Evolutionary conservation across 768 basidiomycete species (phyloP).

Genomic region (Amanita jacksonii): DNA sequence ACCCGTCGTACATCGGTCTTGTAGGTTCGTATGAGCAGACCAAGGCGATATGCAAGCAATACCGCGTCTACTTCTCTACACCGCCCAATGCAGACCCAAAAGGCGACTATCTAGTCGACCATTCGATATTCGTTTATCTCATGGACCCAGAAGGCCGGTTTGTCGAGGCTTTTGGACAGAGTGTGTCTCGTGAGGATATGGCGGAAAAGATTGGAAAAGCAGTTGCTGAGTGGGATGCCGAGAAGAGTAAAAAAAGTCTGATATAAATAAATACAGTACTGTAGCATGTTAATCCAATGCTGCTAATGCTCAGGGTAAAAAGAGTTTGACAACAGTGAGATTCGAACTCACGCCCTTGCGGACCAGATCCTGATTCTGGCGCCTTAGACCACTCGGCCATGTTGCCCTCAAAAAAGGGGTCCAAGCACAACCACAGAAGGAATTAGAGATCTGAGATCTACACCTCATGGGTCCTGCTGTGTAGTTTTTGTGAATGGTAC

Average conservation of each 20-base stretch:
- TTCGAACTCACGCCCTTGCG: constrained; percentile 29
- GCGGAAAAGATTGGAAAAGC: constrained; percentile 47
- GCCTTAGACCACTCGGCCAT: constrained; percentile 56
- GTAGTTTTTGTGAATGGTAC: too few species aligned
- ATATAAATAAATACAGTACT: too few species aligned
- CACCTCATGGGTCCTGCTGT: too few species aligned
- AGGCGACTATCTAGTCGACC: constrained; percentile 96
- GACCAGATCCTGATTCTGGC: constrained; percentile 43
- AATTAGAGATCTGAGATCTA: too few species aligned
- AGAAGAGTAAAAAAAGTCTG: constrained; percentile 29
- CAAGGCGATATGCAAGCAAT: constrained; percentile 88
- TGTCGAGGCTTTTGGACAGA: constrained; percentile 94
- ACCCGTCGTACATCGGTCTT: constrained; percentile 81
- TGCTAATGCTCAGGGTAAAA: too few species aligned
- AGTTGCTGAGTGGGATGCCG: constrained; percentile 32
- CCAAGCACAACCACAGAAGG: too few species aligned
- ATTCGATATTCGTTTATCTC: constrained; percentile 94
- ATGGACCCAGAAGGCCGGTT: constrained; percentile 95
- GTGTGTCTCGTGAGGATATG: constrained; percentile 59
- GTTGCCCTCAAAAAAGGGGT: constrained; percentile 14
- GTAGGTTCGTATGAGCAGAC: constrained; percentile 75
- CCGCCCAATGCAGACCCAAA: constrained; percentile 77
- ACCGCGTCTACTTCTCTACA: constrained; percentile 98
- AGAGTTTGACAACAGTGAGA: constrained; percentile 21
- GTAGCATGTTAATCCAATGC: too few species aligned